Evolutionary conservation across 1,284 basidiomycete species (phyloP), one percentile per base, ranked within the genome.

Genomic region (Apiotrichum akiyoshidainum): DNA sequence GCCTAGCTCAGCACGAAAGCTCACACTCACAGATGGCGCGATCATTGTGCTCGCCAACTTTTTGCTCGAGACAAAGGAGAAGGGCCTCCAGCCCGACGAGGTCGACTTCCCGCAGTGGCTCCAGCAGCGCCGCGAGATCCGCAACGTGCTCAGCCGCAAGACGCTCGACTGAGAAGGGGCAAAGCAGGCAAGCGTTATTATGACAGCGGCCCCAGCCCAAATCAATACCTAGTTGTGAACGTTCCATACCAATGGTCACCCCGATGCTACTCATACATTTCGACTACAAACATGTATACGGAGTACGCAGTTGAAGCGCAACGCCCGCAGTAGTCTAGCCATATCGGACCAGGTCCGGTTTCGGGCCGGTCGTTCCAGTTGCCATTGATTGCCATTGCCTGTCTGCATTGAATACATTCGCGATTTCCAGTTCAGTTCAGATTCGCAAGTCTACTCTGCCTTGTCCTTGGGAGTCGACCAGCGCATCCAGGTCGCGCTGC

Each of bases 21-120:
- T 12, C 9, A 16, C 22, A 35, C 10, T 40, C 22, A 3, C 77
- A 91, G 88, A 98, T 72, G 93, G 90, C 1, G 88, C 90, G 9
- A 80, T 98, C 48, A 96, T 99, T 67, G 92, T 92, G 9, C 92
- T 99, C 64, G 89, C 96, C 33, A 94, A 96, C 76, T 99, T 96
- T 76, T 81, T 99, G 65, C 85, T 99, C 55, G 95, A 97, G 78
- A 83, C 82, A 72, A 78, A 76, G 52, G 72, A 79, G 35, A 73
- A 75, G 47, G 80, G 72, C 7, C 71, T 73, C 49, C 77, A 83
- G 54, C 73, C 80, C 16, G 83, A 65, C 7, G 21, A 69, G 49
- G 60, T 68, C 2, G 68, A 72, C 55, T 96, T 96, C 80, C 86
- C 89, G 5, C 82, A 82, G 45, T 96, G 93, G 92, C 80, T 96